Percentiles rank a stretch among this genome's conserved stretches.
Conservation (phyloP, 2,329 filamentous ascomycete species). For the Cryoendolithus antarcticus region DNA sequence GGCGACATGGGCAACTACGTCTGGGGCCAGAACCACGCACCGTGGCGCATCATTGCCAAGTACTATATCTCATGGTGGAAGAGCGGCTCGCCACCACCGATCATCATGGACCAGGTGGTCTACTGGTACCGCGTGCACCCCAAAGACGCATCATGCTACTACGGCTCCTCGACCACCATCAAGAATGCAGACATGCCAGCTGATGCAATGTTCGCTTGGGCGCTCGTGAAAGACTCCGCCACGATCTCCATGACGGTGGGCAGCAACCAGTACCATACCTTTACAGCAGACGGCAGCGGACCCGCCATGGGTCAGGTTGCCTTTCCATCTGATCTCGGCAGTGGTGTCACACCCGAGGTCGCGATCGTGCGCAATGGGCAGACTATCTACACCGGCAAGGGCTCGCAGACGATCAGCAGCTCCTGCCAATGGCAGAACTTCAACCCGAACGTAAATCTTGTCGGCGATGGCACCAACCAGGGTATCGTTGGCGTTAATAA, state of each 20-base stretch:
- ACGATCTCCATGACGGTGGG: slow-evolving; percentile 23
- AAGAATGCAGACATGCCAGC: slow-evolving; percentile 22
- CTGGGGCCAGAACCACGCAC: slow-evolving; percentile 24
- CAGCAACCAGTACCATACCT: slow-evolving; percentile 24
- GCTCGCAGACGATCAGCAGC: slow-evolving; percentile 16
- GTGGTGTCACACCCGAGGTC: slow-evolving; percentile 20
- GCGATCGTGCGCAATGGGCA: slow-evolving; percentile 20
- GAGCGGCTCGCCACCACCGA: slow-evolving; percentile 19
- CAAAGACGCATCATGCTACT: slow-evolving; percentile 21
- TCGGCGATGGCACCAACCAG: slow-evolving; percentile 16
- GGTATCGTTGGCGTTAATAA: no score
- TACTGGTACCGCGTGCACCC: slow-evolving; percentile 29
- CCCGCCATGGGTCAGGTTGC: slow-evolving; percentile 21
- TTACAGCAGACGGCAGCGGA: slow-evolving; percentile 17
- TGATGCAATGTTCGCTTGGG: slow-evolving; percentile 28
- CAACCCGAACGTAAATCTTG: slow-evolving; percentile 24
- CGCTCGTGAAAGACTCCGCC: slow-evolving; percentile 19
- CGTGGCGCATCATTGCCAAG: slow-evolving; percentile 27
- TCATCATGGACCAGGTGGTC: slow-evolving; percentile 25
- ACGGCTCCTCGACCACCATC: slow-evolving; percentile 19
- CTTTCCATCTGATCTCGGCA: slow-evolving; percentile 20
- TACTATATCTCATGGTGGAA: slow-evolving; percentile 29
- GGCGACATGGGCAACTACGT: slow-evolving; percentile 25
- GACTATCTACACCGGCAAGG: slow-evolving; percentile 14
- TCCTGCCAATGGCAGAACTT: slow-evolving; percentile 24